Conservation (phyloP, 352 stramenopile species). For the Peronosclerospora sorghi region DNA sequence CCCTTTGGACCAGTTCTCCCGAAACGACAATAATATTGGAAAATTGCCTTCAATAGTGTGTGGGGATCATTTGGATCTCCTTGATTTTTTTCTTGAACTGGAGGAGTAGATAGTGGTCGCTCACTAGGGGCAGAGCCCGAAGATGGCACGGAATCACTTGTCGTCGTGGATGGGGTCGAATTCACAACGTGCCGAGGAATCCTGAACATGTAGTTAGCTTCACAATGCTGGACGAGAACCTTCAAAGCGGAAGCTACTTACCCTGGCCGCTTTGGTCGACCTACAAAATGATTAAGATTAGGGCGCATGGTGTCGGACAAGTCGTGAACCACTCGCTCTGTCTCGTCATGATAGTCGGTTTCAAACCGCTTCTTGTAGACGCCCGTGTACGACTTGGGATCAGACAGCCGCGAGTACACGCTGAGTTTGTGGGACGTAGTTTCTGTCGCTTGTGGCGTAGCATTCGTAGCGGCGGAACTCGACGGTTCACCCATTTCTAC, state of each 20-base stretch:
- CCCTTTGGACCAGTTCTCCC: constrained; percentile 58
- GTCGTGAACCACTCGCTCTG: constrained; percentile 39
- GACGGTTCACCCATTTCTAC: too few species aligned
- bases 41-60: constrained; percentile 66
- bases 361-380: constrained; percentile 59
- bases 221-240: neutral
- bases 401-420: constrained; percentile 45
- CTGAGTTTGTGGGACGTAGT: constrained; percentile 18
- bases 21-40: constrained; percentile 83
- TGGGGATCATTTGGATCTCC: constrained; percentile 72
- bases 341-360: constrained; percentile 32
- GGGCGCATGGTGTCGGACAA: constrained; percentile 42
- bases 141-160: constrained; percentile 4
- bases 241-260: constrained; percentile 9
- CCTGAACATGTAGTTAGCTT: constrained; percentile 5
- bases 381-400: constrained; percentile 55
- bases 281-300: constrained; percentile 42
- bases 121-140: constrained; percentile 1
- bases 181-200: constrained; percentile 4
- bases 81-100: constrained; percentile 27
- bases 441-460: neutral
- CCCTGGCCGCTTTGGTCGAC: constrained; percentile 30
- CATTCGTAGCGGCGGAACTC: too few species aligned
- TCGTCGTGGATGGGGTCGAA: neutral
- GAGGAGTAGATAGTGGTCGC: constrained; percentile 9